Base-by-base conservation (phyloP, 176 grass and related monocot genomes). In the Eragrostis curvula region DNA sequence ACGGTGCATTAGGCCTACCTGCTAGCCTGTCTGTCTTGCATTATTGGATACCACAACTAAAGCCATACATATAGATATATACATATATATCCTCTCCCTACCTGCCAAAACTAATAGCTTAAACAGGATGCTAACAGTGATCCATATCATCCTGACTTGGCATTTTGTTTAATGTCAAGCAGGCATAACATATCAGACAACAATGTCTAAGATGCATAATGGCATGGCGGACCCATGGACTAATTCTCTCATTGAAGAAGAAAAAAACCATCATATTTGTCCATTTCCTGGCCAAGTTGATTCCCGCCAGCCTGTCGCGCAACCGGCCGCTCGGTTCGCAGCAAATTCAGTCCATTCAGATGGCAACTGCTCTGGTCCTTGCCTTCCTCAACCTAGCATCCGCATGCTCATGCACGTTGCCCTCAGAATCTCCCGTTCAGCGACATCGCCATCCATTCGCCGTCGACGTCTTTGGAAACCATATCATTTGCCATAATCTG, bases 1-100 rank as follows among this genome's bases (percentile, higher is more conserved):
- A 75, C 71, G 53, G 29, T 87, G 88, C 73, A 86, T 83, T 79
- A 86, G 83, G 83, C 79, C 73, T 83, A 83, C 84, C 83, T 74
- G 79, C 79, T 86, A 77, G 60, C 50, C 69, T 76, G 68, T 78
- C 83, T 68, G 77, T 3, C 8, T 29, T 61, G 58, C 59, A 90
- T 90, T 66, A 90, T 90, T 86, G 83, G 79, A 36, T 27, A 46
- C 81, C 55, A 43, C 39, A 29, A 21, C 60, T 41, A 65, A 73
- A 73, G 48, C 66, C 29, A 79, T 66, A 23, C 8, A 52, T 36
- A 49, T 5, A 32, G 46, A n/a, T 0, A 27, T 14, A 58, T 23
- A 23, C 1, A 59, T 27, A 15, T 44, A 3, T n/a, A 66, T 49
- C 30, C n/a, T 45, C 12, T 73, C 75, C 59, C 75, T 74, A 40